Evolutionary conservation across 1,284 basidiomycete genomes (phyloP), one percentile per base, ranked within the genome.

Genomic region (Pseudozyma hubeiensis): DNA sequence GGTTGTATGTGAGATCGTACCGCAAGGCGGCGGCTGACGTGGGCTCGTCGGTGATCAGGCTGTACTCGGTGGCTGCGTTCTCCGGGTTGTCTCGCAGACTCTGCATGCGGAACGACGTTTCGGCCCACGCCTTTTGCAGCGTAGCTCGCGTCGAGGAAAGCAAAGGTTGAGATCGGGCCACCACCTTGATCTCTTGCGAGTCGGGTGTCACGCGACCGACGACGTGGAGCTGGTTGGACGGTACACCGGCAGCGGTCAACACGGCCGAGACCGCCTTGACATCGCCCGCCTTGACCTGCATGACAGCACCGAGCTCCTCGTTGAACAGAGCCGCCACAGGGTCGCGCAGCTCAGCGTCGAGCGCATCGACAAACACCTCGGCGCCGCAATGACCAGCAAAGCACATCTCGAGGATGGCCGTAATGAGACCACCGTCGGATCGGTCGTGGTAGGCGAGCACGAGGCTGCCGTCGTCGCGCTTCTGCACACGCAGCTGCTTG

Each of bases 381-480:
- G 90, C 88, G 34, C 97, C 97, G 10, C 90, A 88, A 55, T 91
- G 90, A 29, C 94, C 95, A 7, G 96, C 94, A 80, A 99, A 98
- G 46, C 90, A 89, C 97, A 99, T 99, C 86, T 99, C 97, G n/a
- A 88, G 91, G 34, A 97, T 84, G 5, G 95, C 92, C 0, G 93
- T 91, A 84, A 99, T 91, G 37, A 99, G 86, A 47, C 96, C 97
- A 59, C 97, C 97, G 81, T 99, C 97, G 0, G 96, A 98, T 19
- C 96, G 90, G 85, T 99, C 97, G 85, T 99, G 97, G 85, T 99
- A 99, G 0, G 97, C 95, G 41, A 98, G 87, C 0, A 99, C 90
- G 29, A 92, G 84, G 1, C 87, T 89, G 6, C 89, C 88, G 50
- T 89, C 85, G 5, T 86, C 86, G 47, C 79, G 73, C 68, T 78